phyloP scores from a whole-genome alignment of 106 monocot species.

The Hemerocallis citrina region DNA sequence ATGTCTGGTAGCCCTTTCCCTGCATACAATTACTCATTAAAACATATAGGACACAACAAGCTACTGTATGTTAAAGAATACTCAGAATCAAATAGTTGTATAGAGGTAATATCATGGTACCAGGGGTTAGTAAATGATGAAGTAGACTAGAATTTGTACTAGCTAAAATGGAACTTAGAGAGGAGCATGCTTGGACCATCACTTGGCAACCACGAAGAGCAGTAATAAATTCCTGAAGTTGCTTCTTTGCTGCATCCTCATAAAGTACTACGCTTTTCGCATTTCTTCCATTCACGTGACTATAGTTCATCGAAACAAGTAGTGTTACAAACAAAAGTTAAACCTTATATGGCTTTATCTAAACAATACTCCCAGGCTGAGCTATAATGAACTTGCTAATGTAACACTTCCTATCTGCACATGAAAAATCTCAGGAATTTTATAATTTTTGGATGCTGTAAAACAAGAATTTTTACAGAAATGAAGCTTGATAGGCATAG shows the following conservation, averaged over 20 bases:
- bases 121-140: slow-evolving; percentile 69
- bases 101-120: slow-evolving; percentile 19
- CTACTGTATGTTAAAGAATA: background rate
- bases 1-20: slow-evolving; percentile 74
- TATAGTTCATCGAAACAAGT: slow-evolving; percentile 16
- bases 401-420: no score
- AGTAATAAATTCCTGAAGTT: slow-evolving; percentile 66
- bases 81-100: background rate
- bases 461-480: no score
- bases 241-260: slow-evolving; percentile 85
- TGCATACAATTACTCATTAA: slow-evolving; percentile 11
- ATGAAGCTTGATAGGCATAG: no score
- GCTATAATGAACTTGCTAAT: no score
- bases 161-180: slow-evolving; percentile 38
- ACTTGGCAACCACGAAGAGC: slow-evolving; percentile 70
- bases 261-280: slow-evolving; percentile 69
- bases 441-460: no score
- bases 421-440: no score
- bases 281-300: slow-evolving; percentile 74
- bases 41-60: background rate
- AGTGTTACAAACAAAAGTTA: no score
- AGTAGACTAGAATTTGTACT: slow-evolving; percentile 39
- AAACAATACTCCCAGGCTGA: background rate
- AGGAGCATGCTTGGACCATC: slow-evolving; percentile 76
- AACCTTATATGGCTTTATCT: background rate